Evolutionary conservation across 148 eudicot genomes (phyloP).

Genomic region (Talinum fruticosum): DNA sequence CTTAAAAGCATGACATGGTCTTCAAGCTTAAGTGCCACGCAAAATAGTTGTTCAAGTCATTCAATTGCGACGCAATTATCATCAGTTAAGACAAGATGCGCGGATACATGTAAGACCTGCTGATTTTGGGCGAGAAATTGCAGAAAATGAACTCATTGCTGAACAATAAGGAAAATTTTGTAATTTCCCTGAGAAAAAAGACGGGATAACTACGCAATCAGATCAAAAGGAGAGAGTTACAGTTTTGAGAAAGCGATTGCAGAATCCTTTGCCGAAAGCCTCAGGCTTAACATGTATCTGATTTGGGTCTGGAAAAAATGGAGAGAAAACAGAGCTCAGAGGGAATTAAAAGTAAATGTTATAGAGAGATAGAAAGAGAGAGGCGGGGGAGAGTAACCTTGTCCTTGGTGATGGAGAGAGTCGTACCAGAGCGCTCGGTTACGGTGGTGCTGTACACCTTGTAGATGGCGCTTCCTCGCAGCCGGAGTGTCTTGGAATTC

Average conservation of each 20-base stretch:
- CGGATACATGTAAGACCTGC: no score
- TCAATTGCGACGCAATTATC: no score
- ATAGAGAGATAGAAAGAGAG: not conserved
- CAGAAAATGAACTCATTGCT: no score
- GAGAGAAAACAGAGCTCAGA: not conserved
- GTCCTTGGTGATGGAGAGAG: conserved; percentile 42
- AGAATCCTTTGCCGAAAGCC: conserved; percentile 41
- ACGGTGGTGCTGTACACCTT: conserved; percentile 63
- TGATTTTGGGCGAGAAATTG: no score
- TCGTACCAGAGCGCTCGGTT: conserved; percentile 75
- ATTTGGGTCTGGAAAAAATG: conserved; percentile 25
- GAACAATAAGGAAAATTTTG: no score
- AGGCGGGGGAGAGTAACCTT: not conserved
- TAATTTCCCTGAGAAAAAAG: not conserved
- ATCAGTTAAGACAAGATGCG: no score
- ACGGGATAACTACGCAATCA: no score
- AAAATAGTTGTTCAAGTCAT: no score
- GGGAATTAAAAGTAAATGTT: not conserved
- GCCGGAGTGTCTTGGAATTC: conserved; percentile 71
- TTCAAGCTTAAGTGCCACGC: not conserved
- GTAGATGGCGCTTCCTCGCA: conserved; percentile 78
- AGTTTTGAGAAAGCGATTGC: conserved; percentile 77
- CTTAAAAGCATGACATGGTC: not conserved
- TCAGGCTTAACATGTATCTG: conserved; percentile 13
- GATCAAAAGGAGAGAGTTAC: conserved; percentile 29